Evolutionary conservation across 768 basidiomycete species (phyloP).

Genomic region (Cyathus striatus): DNA sequence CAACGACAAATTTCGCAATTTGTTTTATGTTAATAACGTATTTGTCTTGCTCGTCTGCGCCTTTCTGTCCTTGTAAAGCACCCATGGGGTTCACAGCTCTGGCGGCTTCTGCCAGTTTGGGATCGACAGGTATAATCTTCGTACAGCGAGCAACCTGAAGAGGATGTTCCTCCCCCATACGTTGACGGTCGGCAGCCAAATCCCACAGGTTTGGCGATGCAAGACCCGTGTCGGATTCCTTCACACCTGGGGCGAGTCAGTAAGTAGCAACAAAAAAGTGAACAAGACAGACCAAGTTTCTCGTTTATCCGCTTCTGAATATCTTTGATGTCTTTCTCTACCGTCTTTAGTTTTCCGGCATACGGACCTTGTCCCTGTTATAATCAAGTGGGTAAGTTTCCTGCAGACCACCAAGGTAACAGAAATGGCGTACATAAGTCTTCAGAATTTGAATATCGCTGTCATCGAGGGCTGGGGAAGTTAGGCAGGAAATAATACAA

Average conservation of each 20-base stretch:
- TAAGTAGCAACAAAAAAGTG: constrained; percentile 3
- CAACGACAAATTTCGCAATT: constrained; percentile 99
- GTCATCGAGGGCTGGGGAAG: constrained; percentile 78
- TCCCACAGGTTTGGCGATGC: constrained; percentile 98
- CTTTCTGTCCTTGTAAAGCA: constrained; percentile 82
- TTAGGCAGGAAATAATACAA: constrained; percentile 6
- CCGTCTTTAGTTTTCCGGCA: constrained; percentile 80
- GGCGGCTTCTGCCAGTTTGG: constrained; percentile 71
- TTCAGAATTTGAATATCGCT: constrained; percentile 99
- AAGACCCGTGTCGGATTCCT: constrained; percentile 97
- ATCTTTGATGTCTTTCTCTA: constrained; percentile 89
- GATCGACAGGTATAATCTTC: constrained; percentile 89
- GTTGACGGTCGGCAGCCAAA: constrained; percentile 84
- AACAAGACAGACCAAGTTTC: constrained; percentile 68
- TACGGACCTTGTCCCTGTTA: constrained; percentile 99
- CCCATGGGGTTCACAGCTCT: constrained; percentile 74
- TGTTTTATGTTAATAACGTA: constrained; percentile 99
- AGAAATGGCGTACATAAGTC: constrained; percentile 94
- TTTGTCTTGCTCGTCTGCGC: constrained; percentile 98
- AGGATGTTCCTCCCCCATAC: constrained; percentile 90
- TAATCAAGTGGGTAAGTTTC: too few species aligned
- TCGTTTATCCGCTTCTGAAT: constrained; percentile 97
- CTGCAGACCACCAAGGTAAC: too few species aligned
- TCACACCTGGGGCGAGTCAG: constrained; percentile 56
- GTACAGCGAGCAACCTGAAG: constrained; percentile 97